Base-by-base conservation (phyloP, 1,139 yeast species). In the Suhomyces kunorum region DNA sequence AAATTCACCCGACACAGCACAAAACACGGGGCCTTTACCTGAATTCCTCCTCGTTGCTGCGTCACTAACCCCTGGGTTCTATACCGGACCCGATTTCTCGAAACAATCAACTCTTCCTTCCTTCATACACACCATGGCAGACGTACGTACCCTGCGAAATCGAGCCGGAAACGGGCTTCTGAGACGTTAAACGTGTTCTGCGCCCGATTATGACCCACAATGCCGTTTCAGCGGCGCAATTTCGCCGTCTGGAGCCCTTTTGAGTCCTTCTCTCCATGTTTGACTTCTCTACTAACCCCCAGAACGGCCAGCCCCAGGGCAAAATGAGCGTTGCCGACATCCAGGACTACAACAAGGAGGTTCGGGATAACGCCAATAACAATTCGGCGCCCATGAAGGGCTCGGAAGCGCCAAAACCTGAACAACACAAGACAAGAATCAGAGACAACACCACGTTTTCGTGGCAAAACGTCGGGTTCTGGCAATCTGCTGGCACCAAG, bases 391-490 rank as follows among this genome's bases (percentile, higher is more conserved):
- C 68, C 2, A 51, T 55, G n/a, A 64, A 56, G 28, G 68, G 64
- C 9, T 42, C 59, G 13, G 40, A 42, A 28, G 45, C 45, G 16
- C 38, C 33, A 14, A 46, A 46, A 35, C 43, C 44, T 28, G 50
- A 53, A 2, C 42, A 38, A 32, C 28, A 48, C n/a, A 56, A 55
- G 38, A 50, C 52, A 24, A 53, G 58, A 33, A 54, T 66, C 32
- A 53, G 70, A 45, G 61, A 61, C 30, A 49, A 59, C 41, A 48
- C 69, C 15, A 64, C 72, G 6, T 71, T 71, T 42, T 61, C 71
- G 13, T 72, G 78, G 78, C 44, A 54, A 38, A 56, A 63, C 23
- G 66, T 72, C 16, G 78, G 75, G n/a, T 53, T 59, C 25, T 72
- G 78, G 78, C 61, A 65, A 32, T 35, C 48, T 3, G 50, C 48